phyloP scores from a whole-genome alignment of 371 early-diverging fungal species.

The Batkoa obscura region DNA sequence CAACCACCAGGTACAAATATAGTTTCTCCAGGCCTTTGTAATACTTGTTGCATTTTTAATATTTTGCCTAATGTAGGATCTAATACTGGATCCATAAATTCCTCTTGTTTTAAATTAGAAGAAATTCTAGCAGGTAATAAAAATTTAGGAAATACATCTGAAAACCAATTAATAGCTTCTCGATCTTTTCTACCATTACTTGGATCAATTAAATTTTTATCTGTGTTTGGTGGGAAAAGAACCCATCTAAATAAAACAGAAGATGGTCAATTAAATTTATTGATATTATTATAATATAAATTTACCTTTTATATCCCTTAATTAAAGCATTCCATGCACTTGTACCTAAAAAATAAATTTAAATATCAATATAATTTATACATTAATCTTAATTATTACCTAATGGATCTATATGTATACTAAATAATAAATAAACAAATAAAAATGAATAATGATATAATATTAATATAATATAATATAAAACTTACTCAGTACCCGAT shows the following conservation, averaged over 20 bases:
- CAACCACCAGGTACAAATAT: conserved; percentile 77
- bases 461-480: too few species aligned
- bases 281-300: background rate
- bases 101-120: conserved; percentile 10
- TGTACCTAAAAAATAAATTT: conserved; percentile 18
- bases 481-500: conserved; percentile 23
- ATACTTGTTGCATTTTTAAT: conserved; percentile 47
- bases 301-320: conserved; percentile 31
- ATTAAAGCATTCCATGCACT: conserved; percentile 47
- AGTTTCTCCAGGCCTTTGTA: conserved; percentile 60
- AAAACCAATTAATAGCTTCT: conserved; percentile 66
- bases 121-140: conserved; percentile 9
- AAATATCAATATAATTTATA: background rate
- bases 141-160: conserved; percentile 41
- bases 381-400: too few species aligned
- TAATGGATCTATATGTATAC: too few species aligned
- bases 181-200: conserved; percentile 39
- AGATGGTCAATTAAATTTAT: background rate
- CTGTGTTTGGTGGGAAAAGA: conserved; percentile 42
- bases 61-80: conserved; percentile 21
- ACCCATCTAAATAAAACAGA: conserved; percentile 25
- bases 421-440: too few species aligned
- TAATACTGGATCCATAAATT: conserved; percentile 10
- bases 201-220: conserved; percentile 29
- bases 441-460: too few species aligned